Conservation (phyloP, 2,329 filamentous ascomycete species). For the Aspergillus piperis region DNA sequence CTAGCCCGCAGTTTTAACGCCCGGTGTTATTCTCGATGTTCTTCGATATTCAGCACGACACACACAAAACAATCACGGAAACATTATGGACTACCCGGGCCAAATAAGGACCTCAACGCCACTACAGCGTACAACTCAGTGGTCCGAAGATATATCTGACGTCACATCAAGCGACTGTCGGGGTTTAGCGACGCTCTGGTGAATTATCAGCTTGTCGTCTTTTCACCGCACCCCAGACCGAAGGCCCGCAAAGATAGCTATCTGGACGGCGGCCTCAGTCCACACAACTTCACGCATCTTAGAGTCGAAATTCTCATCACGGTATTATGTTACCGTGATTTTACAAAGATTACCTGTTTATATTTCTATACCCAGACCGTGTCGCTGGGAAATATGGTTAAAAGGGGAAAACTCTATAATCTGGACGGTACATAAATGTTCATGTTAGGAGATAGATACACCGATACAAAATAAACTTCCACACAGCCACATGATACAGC, state of each 20-base stretch:
- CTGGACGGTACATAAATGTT: background rate
- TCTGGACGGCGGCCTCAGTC: background rate
- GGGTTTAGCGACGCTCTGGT: background rate
- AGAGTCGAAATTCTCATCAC: background rate
- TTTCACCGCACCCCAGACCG: background rate
- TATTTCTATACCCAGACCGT: background rate
- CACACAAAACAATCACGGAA: background rate
- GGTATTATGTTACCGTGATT: background rate
- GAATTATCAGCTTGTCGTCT: background rate
- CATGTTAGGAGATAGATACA: background rate
- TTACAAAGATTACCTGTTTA: background rate
- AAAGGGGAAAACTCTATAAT: background rate
- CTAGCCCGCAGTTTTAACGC: too few species aligned
- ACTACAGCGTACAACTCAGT: background rate
- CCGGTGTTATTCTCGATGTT: too few species aligned
- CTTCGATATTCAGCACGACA: background rate
- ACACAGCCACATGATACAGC: background rate
- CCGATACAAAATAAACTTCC: background rate
- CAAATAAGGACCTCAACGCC: background rate
- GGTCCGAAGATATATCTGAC: background rate
- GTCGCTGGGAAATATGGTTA: background rate
- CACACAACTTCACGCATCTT: background rate
- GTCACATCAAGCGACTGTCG: background rate
- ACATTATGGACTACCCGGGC: background rate
- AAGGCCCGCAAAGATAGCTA: background rate